Conservation (phyloP, 2,329 filamentous ascomycete species). For the Colletotrichum horii region DNA sequence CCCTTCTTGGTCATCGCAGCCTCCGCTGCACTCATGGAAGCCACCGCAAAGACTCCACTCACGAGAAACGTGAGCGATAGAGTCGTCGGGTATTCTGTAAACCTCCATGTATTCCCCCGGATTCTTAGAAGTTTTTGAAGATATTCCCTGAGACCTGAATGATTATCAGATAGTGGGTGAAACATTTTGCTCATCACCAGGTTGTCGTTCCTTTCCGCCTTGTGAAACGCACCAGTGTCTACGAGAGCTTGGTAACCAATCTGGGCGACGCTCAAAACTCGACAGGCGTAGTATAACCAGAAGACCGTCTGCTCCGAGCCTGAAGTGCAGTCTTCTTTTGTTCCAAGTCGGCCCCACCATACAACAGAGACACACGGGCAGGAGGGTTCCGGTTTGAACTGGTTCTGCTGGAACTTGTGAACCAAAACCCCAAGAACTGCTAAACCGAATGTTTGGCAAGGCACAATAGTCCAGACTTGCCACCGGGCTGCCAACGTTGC, state of each 20-base stretch:
- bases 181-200: rapidly evolving
- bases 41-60: not conserved
- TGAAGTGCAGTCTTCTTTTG: too few species aligned
- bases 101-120: rapidly evolving
- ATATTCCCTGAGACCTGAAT: rapidly evolving
- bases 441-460: not conserved
- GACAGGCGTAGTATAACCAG: not conserved
- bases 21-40: not conserved
- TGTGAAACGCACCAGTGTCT: not conserved
- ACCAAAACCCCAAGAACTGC: not conserved
- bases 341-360: not conserved
- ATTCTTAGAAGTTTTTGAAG: rapidly evolving
- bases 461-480: not conserved
- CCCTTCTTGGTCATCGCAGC: not conserved
- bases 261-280: not conserved
- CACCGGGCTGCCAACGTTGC: not conserved
- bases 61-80: not conserved
- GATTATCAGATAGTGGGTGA: rapidly evolving
- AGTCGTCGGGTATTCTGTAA: not conserved
- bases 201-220: not conserved
- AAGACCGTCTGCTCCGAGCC: not conserved
- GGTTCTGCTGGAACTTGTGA: not conserved
- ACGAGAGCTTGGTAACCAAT: not conserved
- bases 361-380: not conserved
- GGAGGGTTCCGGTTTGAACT: not conserved